phyloP scores from a whole-genome alignment of 345 rosid species.

The Gossypium australe region DNA sequence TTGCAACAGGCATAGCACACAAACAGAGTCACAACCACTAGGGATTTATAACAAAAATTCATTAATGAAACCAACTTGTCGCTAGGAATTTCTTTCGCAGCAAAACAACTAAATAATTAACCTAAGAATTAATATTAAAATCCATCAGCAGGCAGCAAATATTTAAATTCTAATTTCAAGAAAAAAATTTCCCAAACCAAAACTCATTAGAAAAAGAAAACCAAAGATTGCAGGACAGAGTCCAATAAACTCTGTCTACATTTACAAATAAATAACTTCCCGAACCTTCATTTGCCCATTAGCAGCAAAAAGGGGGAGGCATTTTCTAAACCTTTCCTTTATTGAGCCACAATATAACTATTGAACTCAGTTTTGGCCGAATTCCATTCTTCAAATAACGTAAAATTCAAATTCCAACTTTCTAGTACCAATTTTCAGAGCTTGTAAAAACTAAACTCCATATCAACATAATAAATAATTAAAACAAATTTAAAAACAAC shows the following conservation, averaged over 20 bases:
- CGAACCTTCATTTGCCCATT: background rate
- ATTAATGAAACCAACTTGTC: background rate
- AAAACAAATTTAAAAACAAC: background rate
- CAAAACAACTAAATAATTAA: background rate
- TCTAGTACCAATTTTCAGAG: background rate
- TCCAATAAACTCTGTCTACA: background rate
- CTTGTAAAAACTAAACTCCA: conserved; percentile 11
- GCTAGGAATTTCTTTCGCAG: background rate
- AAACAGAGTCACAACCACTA: conserved; percentile 15
- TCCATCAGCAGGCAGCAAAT: background rate
- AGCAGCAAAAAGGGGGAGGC: background rate
- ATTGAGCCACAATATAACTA: background rate
- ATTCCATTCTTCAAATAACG: background rate
- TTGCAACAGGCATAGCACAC: conserved; percentile 48
- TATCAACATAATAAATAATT: background rate
- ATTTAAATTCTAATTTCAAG: background rate
- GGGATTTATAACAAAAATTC: background rate
- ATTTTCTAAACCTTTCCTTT: background rate
- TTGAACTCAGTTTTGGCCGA: conserved; percentile 1
- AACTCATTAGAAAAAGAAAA: background rate
- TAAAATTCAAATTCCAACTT: conserved; percentile 2
- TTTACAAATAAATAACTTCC: background rate
- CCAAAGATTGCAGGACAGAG: background rate
- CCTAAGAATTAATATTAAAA: background rate
- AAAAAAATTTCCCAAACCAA: background rate